phyloP scores from a whole-genome alignment of 2,329 filamentous ascomycete species.

The Alternaria arborescens region DNA sequence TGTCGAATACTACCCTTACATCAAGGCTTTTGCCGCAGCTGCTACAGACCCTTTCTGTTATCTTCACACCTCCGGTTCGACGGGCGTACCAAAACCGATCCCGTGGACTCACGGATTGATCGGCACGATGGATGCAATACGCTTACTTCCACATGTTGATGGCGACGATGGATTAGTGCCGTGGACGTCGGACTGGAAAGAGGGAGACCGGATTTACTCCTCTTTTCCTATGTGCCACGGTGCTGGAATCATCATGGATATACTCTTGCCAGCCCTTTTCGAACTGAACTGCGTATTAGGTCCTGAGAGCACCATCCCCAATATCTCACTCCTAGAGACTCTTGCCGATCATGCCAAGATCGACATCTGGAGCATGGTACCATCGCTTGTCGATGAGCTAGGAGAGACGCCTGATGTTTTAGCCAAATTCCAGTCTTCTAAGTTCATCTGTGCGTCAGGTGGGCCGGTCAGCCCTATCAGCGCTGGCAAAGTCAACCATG shows the following conservation, averaged over 20 bases:
- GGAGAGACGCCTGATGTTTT: conserved; percentile 31
- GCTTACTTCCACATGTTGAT: conserved; percentile 44
- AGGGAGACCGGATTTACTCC: conserved; percentile 32
- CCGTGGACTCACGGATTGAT: conserved; percentile 45
- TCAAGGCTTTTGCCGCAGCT: conserved; percentile 33
- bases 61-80: conserved; percentile 50
- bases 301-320: conserved; percentile 47
- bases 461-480: conserved; percentile 34
- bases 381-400: conserved; percentile 37
- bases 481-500: conserved; percentile 27
- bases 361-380: conserved; percentile 33
- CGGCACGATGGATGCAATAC: conserved; percentile 51
- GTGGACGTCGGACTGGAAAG: conserved; percentile 33
- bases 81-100: conserved; percentile 49
- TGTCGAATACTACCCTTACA: conserved; percentile 21
- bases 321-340: conserved; percentile 47
- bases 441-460: conserved; percentile 48
- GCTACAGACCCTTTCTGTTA: conserved; percentile 36
- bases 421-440: conserved; percentile 26
- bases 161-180: conserved; percentile 34
- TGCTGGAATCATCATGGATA: conserved; percentile 55
- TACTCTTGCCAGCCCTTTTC: conserved; percentile 51
- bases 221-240: conserved; percentile 51
- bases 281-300: conserved; percentile 51
- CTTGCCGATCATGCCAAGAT: conserved; percentile 48